Percentiles rank a stretch among this genome's conserved stretches.
phyloP scores from a whole-genome alignment of 2,329 filamentous ascomycete species.

The Davidsoniella virescens region DNA sequence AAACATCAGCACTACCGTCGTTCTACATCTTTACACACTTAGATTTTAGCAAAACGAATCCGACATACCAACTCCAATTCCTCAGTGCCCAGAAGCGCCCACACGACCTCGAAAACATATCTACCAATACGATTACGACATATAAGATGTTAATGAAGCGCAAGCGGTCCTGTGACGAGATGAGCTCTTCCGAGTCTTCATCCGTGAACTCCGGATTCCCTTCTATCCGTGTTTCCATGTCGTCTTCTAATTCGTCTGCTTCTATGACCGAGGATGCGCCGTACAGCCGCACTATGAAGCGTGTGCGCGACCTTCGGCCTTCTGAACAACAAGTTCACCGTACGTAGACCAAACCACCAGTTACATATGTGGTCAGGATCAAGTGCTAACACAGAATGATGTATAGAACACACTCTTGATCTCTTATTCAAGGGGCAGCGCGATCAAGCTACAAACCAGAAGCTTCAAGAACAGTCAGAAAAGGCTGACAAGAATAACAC shows the following conservation, averaged over 20 bases:
- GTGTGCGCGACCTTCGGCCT: slow-evolving; percentile 41
- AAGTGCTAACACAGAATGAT: slow-evolving; percentile 12
- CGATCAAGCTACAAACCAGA: slow-evolving; percentile 11
- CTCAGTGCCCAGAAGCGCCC: neutral
- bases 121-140: neutral
- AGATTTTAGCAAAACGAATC: too few relatives aligned
- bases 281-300: slow-evolving; percentile 41
- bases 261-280: slow-evolving; percentile 10
- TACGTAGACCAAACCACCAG: slow-evolving; percentile 23
- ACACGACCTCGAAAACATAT: neutral
- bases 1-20: too few relatives aligned
- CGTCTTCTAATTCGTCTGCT: neutral
- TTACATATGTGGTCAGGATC: neutral
- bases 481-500: neutral
- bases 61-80: too few relatives aligned
- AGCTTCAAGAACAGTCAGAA: neutral
- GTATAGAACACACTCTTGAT: slow-evolving; percentile 37
- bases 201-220: neutral
- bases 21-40: too few relatives aligned
- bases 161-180: slow-evolving; percentile 45
- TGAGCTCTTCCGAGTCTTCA: slow-evolving; percentile 21
- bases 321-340: slow-evolving; percentile 38
- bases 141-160: slow-evolving; percentile 39
- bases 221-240: neutral
- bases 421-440: slow-evolving; percentile 42